Conservation (phyloP, 768 basidiomycete species). For the Rhodotorula babjevae region DNA sequence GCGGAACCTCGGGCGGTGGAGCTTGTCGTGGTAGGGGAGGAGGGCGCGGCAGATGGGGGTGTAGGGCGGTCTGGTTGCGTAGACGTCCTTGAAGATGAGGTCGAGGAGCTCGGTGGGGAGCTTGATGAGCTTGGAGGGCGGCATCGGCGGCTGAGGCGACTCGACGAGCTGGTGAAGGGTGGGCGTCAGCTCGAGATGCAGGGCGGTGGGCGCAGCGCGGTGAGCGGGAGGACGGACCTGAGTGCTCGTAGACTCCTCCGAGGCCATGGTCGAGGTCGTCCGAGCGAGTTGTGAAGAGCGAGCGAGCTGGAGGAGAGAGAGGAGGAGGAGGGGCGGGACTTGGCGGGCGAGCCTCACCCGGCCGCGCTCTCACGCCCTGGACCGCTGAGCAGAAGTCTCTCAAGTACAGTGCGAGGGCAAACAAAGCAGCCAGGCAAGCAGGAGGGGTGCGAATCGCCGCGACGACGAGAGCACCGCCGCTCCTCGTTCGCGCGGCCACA, state of each 20-base stretch:
- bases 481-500: too few species aligned
- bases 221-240: neutral
- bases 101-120: neutral
- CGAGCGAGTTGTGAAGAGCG: neutral
- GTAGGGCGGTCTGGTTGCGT: neutral
- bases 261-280: neutral
- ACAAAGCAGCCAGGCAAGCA: too few species aligned
- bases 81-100: neutral
- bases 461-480: too few species aligned
- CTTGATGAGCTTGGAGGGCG: neutral
- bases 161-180: neutral
- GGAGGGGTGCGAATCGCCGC: too few species aligned
- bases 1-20: neutral
- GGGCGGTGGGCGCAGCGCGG: neutral
- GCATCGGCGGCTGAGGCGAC: too few species aligned
- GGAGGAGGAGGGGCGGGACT: neutral
- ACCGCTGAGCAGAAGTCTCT: too few species aligned
- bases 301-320: neutral
- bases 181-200: neutral
- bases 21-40: neutral
- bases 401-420: too few species aligned
- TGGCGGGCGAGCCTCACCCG: too few species aligned
- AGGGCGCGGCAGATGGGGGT: neutral
- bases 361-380: too few species aligned
- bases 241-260: too few species aligned